Conservation (phyloP, 2,329 filamentous ascomycete genomes). For the Chrysoporthe puriensis region DNA sequence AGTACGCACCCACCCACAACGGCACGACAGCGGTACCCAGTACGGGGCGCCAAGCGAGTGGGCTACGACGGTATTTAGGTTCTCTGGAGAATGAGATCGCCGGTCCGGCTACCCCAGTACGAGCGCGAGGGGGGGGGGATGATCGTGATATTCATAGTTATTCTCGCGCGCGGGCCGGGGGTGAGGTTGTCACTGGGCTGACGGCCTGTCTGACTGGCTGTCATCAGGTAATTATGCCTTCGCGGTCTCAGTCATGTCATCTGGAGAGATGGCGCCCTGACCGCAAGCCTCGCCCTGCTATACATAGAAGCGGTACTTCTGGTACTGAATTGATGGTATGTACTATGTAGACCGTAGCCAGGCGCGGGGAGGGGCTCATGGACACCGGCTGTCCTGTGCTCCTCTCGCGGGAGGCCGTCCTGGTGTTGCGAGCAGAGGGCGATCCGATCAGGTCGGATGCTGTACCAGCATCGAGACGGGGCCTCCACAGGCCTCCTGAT, state of each 20-base stretch:
- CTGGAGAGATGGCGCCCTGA: too few relatives aligned
- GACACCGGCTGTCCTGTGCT: too few relatives aligned
- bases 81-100: slow-evolving; percentile 9
- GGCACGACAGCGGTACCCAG: background rate
- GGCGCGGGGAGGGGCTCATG: too few relatives aligned
- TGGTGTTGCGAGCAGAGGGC: too few relatives aligned
- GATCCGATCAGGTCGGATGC: too few relatives aligned
- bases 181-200: background rate
- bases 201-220: background rate
- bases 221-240: background rate
- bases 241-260: too few relatives aligned
- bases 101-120: background rate
- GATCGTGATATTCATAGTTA: slow-evolving; percentile 1
- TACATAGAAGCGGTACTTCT: background rate
- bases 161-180: background rate
- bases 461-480: too few relatives aligned
- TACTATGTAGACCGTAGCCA: too few relatives aligned
- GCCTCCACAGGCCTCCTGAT: background rate
- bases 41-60: background rate
- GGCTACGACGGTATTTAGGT: background rate
- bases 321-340: too few relatives aligned
- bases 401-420: too few relatives aligned
- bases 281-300: background rate
- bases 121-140: background rate
- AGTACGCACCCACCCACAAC: too few relatives aligned